Evolutionary conservation across 1,139 yeast genomes (phyloP), one percentile per base, ranked within the genome.

Genomic region (Blastobotrys aristatus): DNA sequence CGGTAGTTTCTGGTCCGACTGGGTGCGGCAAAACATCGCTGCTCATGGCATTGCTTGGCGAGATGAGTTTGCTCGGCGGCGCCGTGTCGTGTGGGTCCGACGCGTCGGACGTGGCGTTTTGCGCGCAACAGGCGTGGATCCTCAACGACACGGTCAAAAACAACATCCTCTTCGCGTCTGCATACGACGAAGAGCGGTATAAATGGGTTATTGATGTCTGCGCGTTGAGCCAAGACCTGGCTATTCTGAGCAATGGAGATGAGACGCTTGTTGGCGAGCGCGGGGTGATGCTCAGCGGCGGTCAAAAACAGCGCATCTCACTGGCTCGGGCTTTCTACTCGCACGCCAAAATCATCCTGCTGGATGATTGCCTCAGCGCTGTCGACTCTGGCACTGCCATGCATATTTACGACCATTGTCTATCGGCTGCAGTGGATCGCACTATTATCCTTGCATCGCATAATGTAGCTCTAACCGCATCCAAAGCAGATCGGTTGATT

Each of bases 341-440:
- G 1, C 79, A 79, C 59, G 84, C 97, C 1, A 79, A 79, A 52
- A 88, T 85, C 61, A 74, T 92, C 41, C 67, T 90, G 53, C 74
- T 90, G 47, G 98, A 90, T 70, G 98, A 90, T 67, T 90, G 97
- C 72, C 74, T 92, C 58, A 84, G 95, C n/a, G n/a, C n/a, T n/a
- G n/a, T n/a, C n/a, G n/a, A n/a, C n/a, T n/a, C n/a, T n/a, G n/a
- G n/a, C n/a, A n/a, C 82, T 84, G 95, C 97, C 14, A 76, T 84
- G 51, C 87, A 94, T 81, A 86, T 90, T 51, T 90, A 90, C 62
- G 94, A 88, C 58, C 77, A 88, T 59, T 87, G 96, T 71, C 82
- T 90, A 47, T 97, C 97, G 42, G 85, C 87, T 1, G 72, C 73
- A 37, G 77, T 79, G 51, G 34, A 14, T 5, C 81, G 97, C 72